A percentile compares a stretch with the other conserved stretches of the same genome.
Conservation (phyloP, 768 basidiomycete genomes). For the Agrocybe praecox region DNA sequence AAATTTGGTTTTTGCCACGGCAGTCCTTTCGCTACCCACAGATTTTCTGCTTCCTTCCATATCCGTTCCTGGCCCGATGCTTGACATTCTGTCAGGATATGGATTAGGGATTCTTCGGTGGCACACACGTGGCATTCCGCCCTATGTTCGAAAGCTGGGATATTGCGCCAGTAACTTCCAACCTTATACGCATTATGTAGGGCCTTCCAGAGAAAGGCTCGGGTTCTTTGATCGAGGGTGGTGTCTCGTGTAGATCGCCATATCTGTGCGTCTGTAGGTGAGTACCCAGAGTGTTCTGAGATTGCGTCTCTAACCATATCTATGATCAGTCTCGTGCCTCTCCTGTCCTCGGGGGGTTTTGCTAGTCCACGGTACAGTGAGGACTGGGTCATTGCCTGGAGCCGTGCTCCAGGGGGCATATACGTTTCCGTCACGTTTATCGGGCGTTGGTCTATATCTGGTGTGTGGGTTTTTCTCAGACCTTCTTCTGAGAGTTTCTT, state of each 20-base stretch:
- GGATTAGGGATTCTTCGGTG: constrained; percentile 25
- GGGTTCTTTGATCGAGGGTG: constrained; percentile 2
- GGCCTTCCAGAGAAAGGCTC: constrained; percentile 21
- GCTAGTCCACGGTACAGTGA: not conserved
- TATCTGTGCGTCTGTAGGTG: not conserved
- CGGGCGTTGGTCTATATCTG: too few species aligned
- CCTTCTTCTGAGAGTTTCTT: too few species aligned
- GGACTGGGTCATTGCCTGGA: not conserved
- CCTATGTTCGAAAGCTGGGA: constrained; percentile 1
- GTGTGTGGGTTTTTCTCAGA: too few species aligned
- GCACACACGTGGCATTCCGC: constrained; percentile 1
- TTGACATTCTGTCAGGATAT: constrained; percentile 28
- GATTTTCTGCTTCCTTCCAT: not conserved
- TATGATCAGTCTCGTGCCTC: not conserved
- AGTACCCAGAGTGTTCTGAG: not conserved
- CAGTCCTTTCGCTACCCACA: too few species aligned
- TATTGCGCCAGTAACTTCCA: constrained; percentile 25
- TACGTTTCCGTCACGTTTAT: too few species aligned
- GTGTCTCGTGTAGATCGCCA: constrained; percentile 9
- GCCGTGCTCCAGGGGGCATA: too few species aligned
- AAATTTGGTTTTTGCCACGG: too few species aligned
- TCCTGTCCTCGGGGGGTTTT: not conserved
- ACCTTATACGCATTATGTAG: constrained; percentile 23
- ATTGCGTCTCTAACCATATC: not conserved
- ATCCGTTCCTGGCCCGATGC: constrained; percentile 20